Base-by-base conservation (phyloP, 352 stramenopile species). In the Pythium myriotylum region DNA sequence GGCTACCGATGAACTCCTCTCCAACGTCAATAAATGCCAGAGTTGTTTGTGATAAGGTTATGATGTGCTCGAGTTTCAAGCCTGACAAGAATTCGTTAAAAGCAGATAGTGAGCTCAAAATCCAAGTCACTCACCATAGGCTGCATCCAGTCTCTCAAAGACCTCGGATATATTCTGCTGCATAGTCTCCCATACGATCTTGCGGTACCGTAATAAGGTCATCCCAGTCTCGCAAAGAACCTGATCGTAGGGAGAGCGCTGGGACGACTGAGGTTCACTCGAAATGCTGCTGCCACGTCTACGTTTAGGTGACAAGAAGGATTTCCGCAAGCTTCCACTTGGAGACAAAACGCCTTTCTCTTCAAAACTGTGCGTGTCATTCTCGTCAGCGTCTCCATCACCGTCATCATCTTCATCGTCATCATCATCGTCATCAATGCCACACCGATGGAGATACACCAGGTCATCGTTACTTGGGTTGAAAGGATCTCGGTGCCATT, bases 401-500 rank as follows among this genome's bases (percentile, higher is more conserved):
- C 76, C 72, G 17, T 87, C 79, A 5, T 81, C 76, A n/a, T 73
- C 78, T 26, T 89, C 83, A 37, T 92, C 83, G 19, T 92, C 84
- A 19, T 90, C 72, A 50, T 92, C 81, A 22, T 90, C 80, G 14
- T 90, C 79, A 33, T 96, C 84, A 46, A 94, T 91, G 22, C 81
- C 84, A 12, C 84, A 93, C 9, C 88, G 75, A 62, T 96, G 86
- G 12, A 96, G 67, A 46, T 92, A 95, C 16, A 55, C 65, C 13
- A 81, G 26, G 27, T 87, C 77, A 26, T 93, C 81, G 41, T 94
- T 94, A 13, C 70, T 74, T 3, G 82, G 73, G 48, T 94, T 91
- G 39, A 96, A 95, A 8, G 88, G 84, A 54, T 90, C 76, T 17
- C 80, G 80, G 70, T 97, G 90, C 90, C 89, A 97, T 51, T 97